Evolutionary conservation across 768 basidiomycete genomes (phyloP), one percentile per base, ranked within the genome.

Genomic region (Xerocomus brunneocitrinus): DNA sequence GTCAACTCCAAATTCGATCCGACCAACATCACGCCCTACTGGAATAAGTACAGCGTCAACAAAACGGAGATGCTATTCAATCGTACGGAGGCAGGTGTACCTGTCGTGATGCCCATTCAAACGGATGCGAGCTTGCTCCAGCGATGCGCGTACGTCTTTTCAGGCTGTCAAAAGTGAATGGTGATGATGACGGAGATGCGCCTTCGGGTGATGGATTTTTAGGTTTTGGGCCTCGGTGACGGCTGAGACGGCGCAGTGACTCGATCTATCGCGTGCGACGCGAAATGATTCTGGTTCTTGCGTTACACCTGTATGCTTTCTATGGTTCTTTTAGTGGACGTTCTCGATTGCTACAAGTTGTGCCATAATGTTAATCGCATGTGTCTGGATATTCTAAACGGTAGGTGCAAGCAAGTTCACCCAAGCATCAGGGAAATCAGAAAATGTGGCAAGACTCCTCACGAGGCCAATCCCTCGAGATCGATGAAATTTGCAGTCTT

Each of bases 1-100:
- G 57, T 62, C 36, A 66, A 70, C 49, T 6, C 4, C 3, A 64
- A 58, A 25, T 53, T 62, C 4, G 60, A 64, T 19, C 52, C 52
- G 7, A 42, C 13, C 3, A 57, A 62, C 32, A 58, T 65, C 54
- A 62, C 63, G 4, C 62, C 62, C 0, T 0, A 43, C 14, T 64
- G 62, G 62, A 28, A 42, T 12, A 5, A 41, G 19, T 56, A 64
- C 24, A 1, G 7, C 30, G 3, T 16, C 1, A 46, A 45, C 13
- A 10, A 32, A 24, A 53, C 53, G 24, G 62, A 64, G 22, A 63
- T 58, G 59, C 0, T 61, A 3, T 64, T 64, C 40, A 54, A 63
- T 30, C 42, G 32, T 7, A 61, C 58, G 0, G 54, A 54, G 12
- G 32, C 22, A 1, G 56, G 43, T 9, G 41, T 6, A 0, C 62